Percentiles rank a stretch among this genome's conserved stretches.
Conservation (phyloP, 1,284 basidiomycete genomes). For the Erythrobasidium hasegawianum region DNA sequence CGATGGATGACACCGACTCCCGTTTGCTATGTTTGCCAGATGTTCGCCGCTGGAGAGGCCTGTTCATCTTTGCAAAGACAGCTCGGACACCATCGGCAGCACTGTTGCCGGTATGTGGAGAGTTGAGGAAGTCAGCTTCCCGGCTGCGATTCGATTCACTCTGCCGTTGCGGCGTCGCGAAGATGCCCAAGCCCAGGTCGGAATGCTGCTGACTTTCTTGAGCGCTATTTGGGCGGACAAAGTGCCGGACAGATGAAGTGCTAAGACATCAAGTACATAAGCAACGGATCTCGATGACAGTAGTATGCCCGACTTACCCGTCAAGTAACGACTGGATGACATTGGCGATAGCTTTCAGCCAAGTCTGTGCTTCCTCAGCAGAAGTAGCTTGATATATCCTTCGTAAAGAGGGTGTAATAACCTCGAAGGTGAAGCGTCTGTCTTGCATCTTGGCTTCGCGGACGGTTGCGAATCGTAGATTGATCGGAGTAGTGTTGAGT, state of each 20-base stretch:
- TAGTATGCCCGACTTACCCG: slow-evolving; percentile 42
- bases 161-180: background rate
- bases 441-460: slow-evolving; percentile 33
- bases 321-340: slow-evolving; percentile 56
- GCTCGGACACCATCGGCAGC: slow-evolving; percentile 18
- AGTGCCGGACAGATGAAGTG: slow-evolving; percentile 51
- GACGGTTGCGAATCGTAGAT: slow-evolving; percentile 39
- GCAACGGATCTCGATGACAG: background rate
- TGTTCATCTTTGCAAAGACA: slow-evolving; percentile 30
- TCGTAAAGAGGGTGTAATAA: slow-evolving; percentile 53
- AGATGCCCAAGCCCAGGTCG: slow-evolving; percentile 26
- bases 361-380: slow-evolving; percentile 53
- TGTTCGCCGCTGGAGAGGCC: slow-evolving; percentile 24
- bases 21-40: slow-evolving; percentile 29
- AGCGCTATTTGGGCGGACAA: slow-evolving; percentile 42
- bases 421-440: slow-evolving; percentile 50
- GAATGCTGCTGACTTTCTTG: slow-evolving; percentile 37
- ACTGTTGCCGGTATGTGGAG: background rate
- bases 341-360: slow-evolving; percentile 55
- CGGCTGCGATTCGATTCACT: background rate
- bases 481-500: slow-evolving; percentile 38
- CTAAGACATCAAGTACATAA: slow-evolving; percentile 32
- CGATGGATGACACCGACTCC: slow-evolving; percentile 17
- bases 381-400: slow-evolving; percentile 55
- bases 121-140: background rate